Evolutionary conservation across 257 asterid genomes (phyloP).

Genomic region (Phtheirospermum japonicum): DNA sequence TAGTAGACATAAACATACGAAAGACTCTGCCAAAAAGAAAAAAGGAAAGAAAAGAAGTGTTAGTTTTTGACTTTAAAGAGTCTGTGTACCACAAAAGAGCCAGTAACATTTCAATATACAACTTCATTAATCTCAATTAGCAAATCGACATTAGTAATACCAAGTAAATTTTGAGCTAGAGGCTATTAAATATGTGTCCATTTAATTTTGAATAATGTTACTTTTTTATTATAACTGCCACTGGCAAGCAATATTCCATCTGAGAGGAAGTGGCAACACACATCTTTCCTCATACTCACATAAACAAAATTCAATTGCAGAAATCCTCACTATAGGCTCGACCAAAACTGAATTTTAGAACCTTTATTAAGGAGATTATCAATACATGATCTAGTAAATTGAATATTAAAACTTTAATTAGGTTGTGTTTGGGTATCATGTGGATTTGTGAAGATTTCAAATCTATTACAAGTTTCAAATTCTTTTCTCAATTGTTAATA

Average conservation of each 20-base stretch:
- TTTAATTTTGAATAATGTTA: conserved; percentile 17
- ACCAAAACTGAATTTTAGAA: no score
- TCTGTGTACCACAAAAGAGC: conserved; percentile 87
- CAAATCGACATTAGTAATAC: conserved; percentile 3
- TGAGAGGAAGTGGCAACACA: conserved; percentile 90
- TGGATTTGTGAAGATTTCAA: no score
- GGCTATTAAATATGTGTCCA: not conserved
- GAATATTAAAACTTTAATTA: no score
- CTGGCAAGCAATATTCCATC: conserved; percentile 96
- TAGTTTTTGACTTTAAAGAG: conserved; percentile 66
- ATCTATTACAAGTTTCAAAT: no score
- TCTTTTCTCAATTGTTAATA: no score
- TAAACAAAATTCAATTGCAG: conserved; percentile 61
- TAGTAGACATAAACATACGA: no score
- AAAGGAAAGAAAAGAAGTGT: no score
- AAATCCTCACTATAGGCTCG: no score
- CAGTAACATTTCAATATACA: conserved; percentile 39
- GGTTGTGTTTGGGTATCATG: no score
- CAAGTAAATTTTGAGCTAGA: not conserved
- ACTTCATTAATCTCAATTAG: conserved; percentile 20
- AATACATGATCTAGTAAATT: no score
- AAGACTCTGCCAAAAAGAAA: no score
- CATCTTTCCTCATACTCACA: conserved; percentile 78
- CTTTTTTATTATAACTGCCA: conserved; percentile 99
- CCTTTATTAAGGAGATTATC: no score